Evolutionary conservation across 495 filamentous ascomycete species (phyloP).

Genomic region (Acidomyces sp.): DNA sequence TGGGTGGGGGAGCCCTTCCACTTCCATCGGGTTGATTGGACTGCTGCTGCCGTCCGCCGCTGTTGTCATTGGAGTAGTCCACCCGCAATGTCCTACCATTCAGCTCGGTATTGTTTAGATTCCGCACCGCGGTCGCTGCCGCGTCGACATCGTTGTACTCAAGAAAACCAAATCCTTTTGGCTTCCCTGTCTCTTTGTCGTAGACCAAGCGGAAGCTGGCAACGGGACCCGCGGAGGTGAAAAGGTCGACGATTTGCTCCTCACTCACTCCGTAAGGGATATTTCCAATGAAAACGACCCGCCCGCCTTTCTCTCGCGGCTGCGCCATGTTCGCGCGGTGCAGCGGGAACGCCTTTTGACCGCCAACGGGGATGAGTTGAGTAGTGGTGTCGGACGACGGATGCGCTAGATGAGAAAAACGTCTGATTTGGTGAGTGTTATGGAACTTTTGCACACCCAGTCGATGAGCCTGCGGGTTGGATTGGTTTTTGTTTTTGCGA

Average conservation of each 20-base stretch:
- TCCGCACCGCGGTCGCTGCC: conserved; percentile 86
- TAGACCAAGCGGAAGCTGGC: conserved; percentile 90
- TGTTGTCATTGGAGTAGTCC: conserved; percentile 86
- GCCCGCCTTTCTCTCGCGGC: conserved; percentile 17
- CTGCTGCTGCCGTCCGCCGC: conserved; percentile 48
- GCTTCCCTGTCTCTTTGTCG: conserved; percentile 86
- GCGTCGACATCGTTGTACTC: conserved; percentile 85
- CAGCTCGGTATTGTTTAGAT: conserved; percentile 89
- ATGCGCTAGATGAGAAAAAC: too few species aligned
- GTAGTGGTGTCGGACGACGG: too few species aligned
- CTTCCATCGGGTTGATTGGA: neutral
- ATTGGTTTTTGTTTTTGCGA: too few species aligned
- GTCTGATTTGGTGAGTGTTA: too few species aligned
- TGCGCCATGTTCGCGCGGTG: too few species aligned
- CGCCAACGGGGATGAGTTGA: too few species aligned
- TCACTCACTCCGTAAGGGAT: conserved; percentile 40
- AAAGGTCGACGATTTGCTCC: conserved; percentile 85
- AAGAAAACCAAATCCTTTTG: conserved; percentile 93
- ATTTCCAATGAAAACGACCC: conserved; percentile 32
- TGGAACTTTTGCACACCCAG: too few species aligned
- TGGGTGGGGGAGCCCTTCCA: conserved; percentile 24
- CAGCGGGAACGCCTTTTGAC: too few species aligned
- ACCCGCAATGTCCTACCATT: conserved; percentile 91
- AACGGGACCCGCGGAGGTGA: conserved; percentile 74
- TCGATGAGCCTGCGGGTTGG: too few species aligned